A percentile compares a stretch with the other conserved stretches of the same genome.
phyloP scores from a whole-genome alignment of 352 stramenopile species.

The Peronospora tabacina region DNA sequence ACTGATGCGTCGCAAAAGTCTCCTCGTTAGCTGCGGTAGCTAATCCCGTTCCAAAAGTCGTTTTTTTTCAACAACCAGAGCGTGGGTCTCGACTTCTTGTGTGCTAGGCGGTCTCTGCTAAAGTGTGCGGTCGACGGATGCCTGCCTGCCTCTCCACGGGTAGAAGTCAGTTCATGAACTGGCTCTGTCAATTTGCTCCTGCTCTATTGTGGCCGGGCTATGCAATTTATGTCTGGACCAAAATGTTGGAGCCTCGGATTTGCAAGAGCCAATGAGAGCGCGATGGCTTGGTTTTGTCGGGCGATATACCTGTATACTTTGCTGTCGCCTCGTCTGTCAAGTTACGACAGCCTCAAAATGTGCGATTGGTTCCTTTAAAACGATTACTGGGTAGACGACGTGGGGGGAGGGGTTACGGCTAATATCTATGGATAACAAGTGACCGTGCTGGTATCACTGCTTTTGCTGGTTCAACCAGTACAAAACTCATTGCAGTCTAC shows the following conservation, averaged over 20 bases:
- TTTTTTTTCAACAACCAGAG: constrained; percentile 11
- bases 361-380: too few species aligned
- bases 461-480: not conserved
- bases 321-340: too few species aligned
- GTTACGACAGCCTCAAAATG: too few species aligned
- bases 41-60: constrained; percentile 6
- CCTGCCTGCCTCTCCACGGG: constrained; percentile 12
- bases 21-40: constrained; percentile 1
- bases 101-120: constrained; percentile 28
- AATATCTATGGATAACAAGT: not conserved
- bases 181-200: constrained; percentile 20
- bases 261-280: not conserved
- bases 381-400: too few species aligned
- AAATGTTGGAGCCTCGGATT: not conserved
- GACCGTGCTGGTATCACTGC: not conserved
- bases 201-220: constrained; percentile 15
- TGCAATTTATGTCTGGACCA: constrained; percentile 1
- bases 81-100: constrained; percentile 24
- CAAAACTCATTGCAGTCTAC: not conserved
- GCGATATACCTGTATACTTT: too few species aligned
- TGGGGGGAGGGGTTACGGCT: too few species aligned
- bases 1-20: constrained; percentile 16
- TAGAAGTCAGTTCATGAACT: constrained; percentile 30
- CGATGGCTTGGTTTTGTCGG: too few species aligned
- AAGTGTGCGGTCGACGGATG: constrained; percentile 29